Evolutionary conservation across 2,329 filamentous ascomycete species (phyloP), one percentile per base, ranked within the genome.

Genomic region (Cryoendolithus antarcticus): DNA sequence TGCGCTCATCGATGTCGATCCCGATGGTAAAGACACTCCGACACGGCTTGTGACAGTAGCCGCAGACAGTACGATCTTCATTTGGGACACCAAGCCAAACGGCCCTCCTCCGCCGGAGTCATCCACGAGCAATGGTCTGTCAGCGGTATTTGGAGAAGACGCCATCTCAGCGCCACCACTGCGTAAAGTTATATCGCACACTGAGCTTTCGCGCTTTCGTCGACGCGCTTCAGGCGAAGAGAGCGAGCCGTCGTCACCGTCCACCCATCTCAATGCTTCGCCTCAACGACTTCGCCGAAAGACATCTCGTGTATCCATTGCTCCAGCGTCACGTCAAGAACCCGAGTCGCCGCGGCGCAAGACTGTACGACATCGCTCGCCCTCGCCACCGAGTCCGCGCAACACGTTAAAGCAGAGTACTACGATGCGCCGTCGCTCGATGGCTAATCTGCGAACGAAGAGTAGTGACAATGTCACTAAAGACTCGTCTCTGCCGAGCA

Each of bases 141-240:
- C 24, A 27, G 24, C 24, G 24, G 24, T 4, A 8, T 27, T 27
- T 27, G 24, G 24, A 27, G 24, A 27, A 27, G 32, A 39, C 11
- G 30, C 32, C 21, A 12, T 9, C 32, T 38, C 9, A 41, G 77
- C 78, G 24, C 83, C 81, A 29, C 88, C 89, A 3, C 64, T 96
- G 28, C 74, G 91, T 39, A 82, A 84, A 40, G 82, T 98, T 6
- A 68, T 96, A 27, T 94, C 88, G 2, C 86, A 83, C 50, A 80
- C 82, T 1, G 89, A 96, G 52, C 66, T 96, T 31, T 82, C 86
- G 6, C 84, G 88, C 44, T 88, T 93, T 38, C 69, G 73, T 45
- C 64, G 67, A 38, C 63, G 66, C 24, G 24, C 24, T 27, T 27
- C 24, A 27, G 24, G 24, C 24, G 24, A 27, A 27, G 50, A 59